phyloP scores from a whole-genome alignment of 306 rosid species.

The Sesbania bispinosa region DNA sequence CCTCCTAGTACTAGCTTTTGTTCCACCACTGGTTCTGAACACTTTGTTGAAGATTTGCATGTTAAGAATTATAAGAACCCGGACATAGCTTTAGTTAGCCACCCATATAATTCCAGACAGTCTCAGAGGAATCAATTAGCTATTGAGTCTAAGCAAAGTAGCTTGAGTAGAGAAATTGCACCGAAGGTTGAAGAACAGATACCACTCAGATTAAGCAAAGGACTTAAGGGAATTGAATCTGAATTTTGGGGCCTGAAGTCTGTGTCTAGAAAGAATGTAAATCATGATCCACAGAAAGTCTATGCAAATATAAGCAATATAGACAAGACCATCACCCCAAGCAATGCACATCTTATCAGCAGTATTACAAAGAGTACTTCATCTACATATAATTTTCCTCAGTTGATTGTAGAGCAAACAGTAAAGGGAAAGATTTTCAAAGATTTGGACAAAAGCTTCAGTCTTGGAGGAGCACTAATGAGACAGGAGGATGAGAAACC shows the following conservation, averaged over 20 bases:
- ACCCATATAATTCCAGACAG: constrained; percentile 27
- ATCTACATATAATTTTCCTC: constrained; percentile 37
- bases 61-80: constrained; percentile 21
- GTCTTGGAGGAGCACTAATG: constrained; percentile 11
- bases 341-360: constrained; percentile 25
- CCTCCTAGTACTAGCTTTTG: constrained; percentile 29
- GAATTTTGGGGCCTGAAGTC: constrained; percentile 26
- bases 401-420: constrained; percentile 29
- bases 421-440: constrained; percentile 46
- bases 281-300: constrained; percentile 25
- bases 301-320: constrained; percentile 32
- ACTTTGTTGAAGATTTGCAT: constrained; percentile 35
- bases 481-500: constrained; percentile 34
- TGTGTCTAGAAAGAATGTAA: constrained; percentile 21
- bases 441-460: constrained; percentile 21
- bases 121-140: constrained; percentile 28
- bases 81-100: constrained; percentile 11
- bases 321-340: constrained; percentile 35
- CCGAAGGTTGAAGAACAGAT: constrained; percentile 33
- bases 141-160: constrained; percentile 31
- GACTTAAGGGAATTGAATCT: constrained; percentile 32
- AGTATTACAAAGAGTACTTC: constrained; percentile 22
- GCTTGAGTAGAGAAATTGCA: constrained; percentile 20
- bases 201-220: constrained; percentile 38
- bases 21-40: constrained; percentile 32